Conservation (phyloP, 1,139 yeast genomes). For the Taiozyma sp. region DNA sequence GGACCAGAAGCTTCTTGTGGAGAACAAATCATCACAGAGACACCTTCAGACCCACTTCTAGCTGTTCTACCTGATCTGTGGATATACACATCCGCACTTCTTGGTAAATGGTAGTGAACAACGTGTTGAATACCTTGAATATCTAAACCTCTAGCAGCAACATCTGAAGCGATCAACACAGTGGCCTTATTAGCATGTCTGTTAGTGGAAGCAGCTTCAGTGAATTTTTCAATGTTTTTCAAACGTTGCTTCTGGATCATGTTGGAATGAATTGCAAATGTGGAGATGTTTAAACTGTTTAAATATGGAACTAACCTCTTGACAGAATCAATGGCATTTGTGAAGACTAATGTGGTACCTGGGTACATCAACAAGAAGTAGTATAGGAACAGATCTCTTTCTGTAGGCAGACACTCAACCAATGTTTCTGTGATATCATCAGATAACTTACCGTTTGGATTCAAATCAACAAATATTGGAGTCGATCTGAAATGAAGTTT, state of each 20-base stretch:
- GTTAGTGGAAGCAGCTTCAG: slow-evolving; percentile 46
- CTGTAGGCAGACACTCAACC: slow-evolving; percentile 87
- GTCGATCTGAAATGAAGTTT: slow-evolving; percentile 58
- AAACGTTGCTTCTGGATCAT: slow-evolving; percentile 95
- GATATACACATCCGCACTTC: slow-evolving; percentile 90
- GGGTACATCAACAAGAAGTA: slow-evolving; percentile 85
- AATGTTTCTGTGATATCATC: slow-evolving; percentile 77
- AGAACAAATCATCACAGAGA: slow-evolving; percentile 85
- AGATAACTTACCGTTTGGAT: slow-evolving; percentile 81
- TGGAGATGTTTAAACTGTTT: slow-evolving; percentile 62
- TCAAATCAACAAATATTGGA: slow-evolving; percentile 74
- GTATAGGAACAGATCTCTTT: slow-evolving; percentile 86
- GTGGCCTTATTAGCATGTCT: slow-evolving; percentile 44
- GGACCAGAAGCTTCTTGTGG: slow-evolving; percentile 95
- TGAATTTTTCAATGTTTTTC: slow-evolving; percentile 74
- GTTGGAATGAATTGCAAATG: slow-evolving; percentile 85
- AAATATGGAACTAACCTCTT: slow-evolving; percentile 78
- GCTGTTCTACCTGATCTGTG: slow-evolving; percentile 99
- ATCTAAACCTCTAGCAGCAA: slow-evolving; percentile 98
- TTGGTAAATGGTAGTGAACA: slow-evolving; percentile 91
- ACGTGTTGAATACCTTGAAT: slow-evolving; percentile 91
- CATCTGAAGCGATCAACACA: slow-evolving; percentile 91
- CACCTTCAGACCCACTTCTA: slow-evolving; percentile 93
- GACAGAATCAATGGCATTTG: slow-evolving; percentile 92
- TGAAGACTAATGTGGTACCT: slow-evolving; percentile 86